Evolutionary conservation across 768 basidiomycete genomes (phyloP).

Genomic region (Mycena rosella): DNA sequence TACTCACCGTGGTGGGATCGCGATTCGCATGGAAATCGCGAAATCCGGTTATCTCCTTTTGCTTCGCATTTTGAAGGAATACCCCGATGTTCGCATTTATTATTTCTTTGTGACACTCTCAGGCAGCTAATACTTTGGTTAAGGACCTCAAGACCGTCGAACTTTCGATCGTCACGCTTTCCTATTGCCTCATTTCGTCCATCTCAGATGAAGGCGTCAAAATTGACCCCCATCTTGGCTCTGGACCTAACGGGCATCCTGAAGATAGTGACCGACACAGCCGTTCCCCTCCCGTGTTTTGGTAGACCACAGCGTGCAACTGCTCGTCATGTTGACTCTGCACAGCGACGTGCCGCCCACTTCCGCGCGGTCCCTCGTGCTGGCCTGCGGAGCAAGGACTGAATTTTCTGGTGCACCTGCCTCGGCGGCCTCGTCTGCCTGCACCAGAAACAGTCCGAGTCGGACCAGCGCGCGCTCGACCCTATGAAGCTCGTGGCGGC

Average conservation of each 20-base stretch:
- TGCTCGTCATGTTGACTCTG: constrained; percentile 58
- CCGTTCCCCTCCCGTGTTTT: constrained; percentile 57
- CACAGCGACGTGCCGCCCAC: constrained; percentile 60
- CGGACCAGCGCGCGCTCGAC: constrained; percentile 62
- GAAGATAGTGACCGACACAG: constrained; percentile 54
- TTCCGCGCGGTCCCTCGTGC: constrained; percentile 67
- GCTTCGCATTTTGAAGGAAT: no score
- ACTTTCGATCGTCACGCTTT: constrained; percentile 62
- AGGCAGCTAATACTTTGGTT: no score
- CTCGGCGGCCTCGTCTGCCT: constrained; percentile 68
- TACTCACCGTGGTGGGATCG: no score
- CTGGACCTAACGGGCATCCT: constrained; percentile 61
- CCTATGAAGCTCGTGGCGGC: constrained; percentile 58
- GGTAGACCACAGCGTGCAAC: constrained; percentile 64
- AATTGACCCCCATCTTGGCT: constrained; percentile 52
- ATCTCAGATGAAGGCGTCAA: constrained; percentile 52
- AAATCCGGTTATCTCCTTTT: no score
- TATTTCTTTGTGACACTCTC: no score
- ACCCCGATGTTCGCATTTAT: no score
- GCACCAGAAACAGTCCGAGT: constrained; percentile 56
- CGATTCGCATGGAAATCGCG: no score
- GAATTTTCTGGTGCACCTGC: constrained; percentile 63
- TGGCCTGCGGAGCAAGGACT: constrained; percentile 66
- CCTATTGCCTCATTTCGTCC: constrained; percentile 63
- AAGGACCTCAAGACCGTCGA: constrained; percentile 65